phyloP scores from a whole-genome alignment of 2,329 filamentous ascomycete species.

The Lojkania enalia region DNA sequence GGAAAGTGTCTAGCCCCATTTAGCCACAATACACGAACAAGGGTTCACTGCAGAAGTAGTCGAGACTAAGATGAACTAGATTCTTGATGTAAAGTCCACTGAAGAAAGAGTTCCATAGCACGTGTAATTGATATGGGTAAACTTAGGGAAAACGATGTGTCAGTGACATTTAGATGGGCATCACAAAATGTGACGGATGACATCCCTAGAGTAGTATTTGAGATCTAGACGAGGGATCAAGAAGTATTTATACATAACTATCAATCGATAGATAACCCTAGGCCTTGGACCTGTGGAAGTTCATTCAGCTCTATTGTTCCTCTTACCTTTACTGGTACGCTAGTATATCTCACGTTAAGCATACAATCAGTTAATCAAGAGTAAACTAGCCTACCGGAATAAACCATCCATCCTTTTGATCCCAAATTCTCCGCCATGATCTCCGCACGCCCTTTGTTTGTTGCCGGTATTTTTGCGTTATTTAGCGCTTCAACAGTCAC shows the following conservation, averaged over 20 bases:
- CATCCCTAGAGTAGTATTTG: no score
- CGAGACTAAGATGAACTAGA: neutral
- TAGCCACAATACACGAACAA: neutral
- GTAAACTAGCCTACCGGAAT: neutral
- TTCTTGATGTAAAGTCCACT: neutral
- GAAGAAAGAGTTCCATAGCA: neutral
- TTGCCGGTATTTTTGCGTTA: neutral
- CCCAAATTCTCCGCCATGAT: neutral
- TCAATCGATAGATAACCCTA: neutral
- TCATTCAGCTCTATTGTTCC: no score
- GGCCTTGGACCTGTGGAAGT: no score
- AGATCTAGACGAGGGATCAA: neutral
- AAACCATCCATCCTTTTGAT: neutral
- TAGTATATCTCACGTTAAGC: neutral
- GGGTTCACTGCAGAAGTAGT: neutral
- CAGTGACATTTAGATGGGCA: neutral
- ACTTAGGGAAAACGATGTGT: neutral
- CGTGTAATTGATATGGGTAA: neutral
- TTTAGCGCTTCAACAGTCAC: neutral
- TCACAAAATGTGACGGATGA: no score
- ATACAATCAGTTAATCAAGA: neutral
- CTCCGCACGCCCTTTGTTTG: neutral
- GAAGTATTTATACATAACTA: neutral
- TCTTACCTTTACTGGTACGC: no score
- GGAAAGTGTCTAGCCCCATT: neutral